Evolutionary conservation across 306 rosid genomes (phyloP).

Genomic region (Rubus idaeus): DNA sequence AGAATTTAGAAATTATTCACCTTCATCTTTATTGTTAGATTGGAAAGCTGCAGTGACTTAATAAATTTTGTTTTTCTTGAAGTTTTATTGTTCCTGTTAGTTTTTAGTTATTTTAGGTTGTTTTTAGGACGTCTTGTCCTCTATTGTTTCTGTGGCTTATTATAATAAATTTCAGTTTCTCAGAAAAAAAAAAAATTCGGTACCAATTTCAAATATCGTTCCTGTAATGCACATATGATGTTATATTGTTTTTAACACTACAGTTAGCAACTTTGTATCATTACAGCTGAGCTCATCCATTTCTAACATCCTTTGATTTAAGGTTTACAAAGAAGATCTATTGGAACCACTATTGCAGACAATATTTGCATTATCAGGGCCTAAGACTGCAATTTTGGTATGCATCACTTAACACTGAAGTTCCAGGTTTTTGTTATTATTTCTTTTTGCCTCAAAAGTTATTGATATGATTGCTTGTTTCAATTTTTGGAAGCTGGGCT

Average conservation of each 20-base stretch:
- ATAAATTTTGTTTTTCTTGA: too few relatives aligned
- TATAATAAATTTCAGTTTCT: too few relatives aligned
- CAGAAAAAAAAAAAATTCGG: not conserved
- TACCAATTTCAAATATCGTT: not conserved
- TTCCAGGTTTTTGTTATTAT: not conserved
- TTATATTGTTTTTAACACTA: not conserved
- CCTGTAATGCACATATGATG: not conserved
- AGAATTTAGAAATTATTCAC: too few relatives aligned
- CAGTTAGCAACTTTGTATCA: not conserved
- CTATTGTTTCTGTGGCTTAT: too few relatives aligned
- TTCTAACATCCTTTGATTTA: conserved; percentile 12
- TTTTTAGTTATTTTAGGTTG: too few relatives aligned
- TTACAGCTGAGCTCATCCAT: conserved; percentile 12
- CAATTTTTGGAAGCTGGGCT: conserved; percentile 66
- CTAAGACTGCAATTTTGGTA: conserved; percentile 79
- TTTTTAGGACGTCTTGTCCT: too few relatives aligned
- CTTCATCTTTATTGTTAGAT: too few relatives aligned
- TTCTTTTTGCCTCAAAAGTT: not conserved
- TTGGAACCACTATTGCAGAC: conserved; percentile 84
- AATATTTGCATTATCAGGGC: conserved; percentile 78
- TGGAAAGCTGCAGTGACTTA: too few relatives aligned
- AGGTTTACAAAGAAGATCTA: conserved; percentile 88
- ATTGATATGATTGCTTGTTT: conserved; percentile 16
- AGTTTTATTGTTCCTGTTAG: too few relatives aligned
- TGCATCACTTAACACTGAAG: conserved; percentile 8